Percentiles rank a stretch among this genome's conserved stretches.
Conservation (phyloP, 257 asterid genomes). For the Forsythia viridissima region DNA sequence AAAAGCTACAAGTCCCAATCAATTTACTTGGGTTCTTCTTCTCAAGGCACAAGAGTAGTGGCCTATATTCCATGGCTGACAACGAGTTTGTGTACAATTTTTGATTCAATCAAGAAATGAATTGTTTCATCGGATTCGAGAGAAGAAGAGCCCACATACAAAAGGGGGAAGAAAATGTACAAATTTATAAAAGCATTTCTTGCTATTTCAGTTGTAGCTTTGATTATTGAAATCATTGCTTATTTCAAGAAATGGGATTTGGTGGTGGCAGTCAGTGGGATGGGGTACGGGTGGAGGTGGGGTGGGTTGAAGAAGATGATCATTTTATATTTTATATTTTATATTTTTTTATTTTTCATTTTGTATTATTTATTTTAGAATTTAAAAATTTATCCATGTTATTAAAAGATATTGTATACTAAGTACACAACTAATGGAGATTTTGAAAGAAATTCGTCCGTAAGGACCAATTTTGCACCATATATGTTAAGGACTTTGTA, state of each 20-base stretch:
- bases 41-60: slow-evolving; percentile 62
- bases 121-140: slow-evolving; percentile 64
- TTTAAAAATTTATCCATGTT: no score
- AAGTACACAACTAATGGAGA: no score
- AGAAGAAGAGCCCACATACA: slow-evolving; percentile 70
- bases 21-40: slow-evolving; percentile 63
- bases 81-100: slow-evolving; percentile 29
- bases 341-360: no score
- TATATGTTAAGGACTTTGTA: no score
- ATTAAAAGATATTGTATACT: no score
- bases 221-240: slow-evolving; percentile 64
- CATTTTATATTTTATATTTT: no score
- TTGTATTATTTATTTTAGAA: no score
- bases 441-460: no score
- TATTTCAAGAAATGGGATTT: slow-evolving; percentile 73
- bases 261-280: background rate
- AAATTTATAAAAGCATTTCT: slow-evolving; percentile 71
- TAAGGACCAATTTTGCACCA: no score
- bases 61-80: slow-evolving; percentile 70
- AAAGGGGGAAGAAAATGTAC: slow-evolving; percentile 51
- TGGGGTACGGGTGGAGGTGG: no score
- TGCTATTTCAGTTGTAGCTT: slow-evolving; percentile 61
- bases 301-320: no score
- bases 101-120: slow-evolving; percentile 63
- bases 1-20: slow-evolving; percentile 59